Evolutionary conservation across 1,139 yeast genomes (phyloP).

Genomic region (Ogataea hybrid): DNA sequence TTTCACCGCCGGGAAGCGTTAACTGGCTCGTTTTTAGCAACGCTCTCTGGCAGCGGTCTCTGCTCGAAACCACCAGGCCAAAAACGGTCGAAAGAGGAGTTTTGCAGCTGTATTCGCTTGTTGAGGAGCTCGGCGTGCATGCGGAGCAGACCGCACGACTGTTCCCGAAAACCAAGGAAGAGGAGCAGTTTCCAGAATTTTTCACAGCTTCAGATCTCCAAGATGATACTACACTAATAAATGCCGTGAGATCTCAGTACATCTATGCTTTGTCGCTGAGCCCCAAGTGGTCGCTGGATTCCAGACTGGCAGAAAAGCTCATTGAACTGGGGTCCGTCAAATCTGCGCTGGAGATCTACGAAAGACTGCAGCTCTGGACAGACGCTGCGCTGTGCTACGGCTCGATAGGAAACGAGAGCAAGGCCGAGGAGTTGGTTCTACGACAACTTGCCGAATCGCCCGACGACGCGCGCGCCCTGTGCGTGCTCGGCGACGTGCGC

Average conservation of each 20-base stretch:
- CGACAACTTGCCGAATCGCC: slow-evolving; percentile 58
- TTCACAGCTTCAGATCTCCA: slow-evolving; percentile 19
- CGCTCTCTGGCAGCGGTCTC: slow-evolving; percentile 87
- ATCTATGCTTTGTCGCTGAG: slow-evolving; percentile 73
- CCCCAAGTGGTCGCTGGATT: slow-evolving; percentile 87
- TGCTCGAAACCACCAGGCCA: slow-evolving; percentile 75
- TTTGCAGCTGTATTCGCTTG: slow-evolving; percentile 86
- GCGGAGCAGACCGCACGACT: slow-evolving; percentile 51
- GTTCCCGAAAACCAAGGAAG: slow-evolving; percentile 51
- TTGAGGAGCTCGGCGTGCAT: slow-evolving; percentile 82
- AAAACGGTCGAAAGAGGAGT: slow-evolving; percentile 93
- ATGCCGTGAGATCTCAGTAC: slow-evolving; percentile 58
- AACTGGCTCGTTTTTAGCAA: slow-evolving; percentile 83
- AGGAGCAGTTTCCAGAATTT: slow-evolving; percentile 26
- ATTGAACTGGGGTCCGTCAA: slow-evolving; percentile 82
- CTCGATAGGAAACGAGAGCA: slow-evolving; percentile 70
- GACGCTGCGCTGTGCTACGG: slow-evolving; percentile 93
- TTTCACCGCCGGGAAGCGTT: slow-evolving; percentile 43
- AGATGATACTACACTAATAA: slow-evolving; percentile 32
- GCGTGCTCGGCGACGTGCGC: slow-evolving; percentile 83
- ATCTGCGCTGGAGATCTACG: slow-evolving; percentile 89
- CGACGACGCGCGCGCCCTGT: slow-evolving; percentile 78
- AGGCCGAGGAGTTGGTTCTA: slow-evolving; percentile 61
- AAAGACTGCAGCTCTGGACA: slow-evolving; percentile 68
- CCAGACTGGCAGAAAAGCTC: slow-evolving; percentile 79